These are phyloP conservation scores for Aristolochia fimbriata DNA, from an alignment of 164 flowering plant genomes.

Conservation along the genomic window DNA sequence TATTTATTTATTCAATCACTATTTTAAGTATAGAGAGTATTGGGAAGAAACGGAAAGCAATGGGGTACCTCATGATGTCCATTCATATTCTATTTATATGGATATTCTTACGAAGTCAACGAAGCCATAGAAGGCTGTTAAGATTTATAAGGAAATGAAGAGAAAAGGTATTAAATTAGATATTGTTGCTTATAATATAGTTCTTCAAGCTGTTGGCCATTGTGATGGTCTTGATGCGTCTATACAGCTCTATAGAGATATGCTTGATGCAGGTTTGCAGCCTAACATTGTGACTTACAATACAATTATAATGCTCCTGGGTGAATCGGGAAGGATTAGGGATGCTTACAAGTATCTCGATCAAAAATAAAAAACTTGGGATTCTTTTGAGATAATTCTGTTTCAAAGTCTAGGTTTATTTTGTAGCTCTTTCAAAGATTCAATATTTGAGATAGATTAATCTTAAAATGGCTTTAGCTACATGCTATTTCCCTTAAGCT, in stretches of 20 bases:
- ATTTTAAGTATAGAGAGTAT: slow-evolving; percentile 30
- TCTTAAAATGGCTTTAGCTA: too few species aligned
- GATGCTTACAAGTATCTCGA: slow-evolving; percentile 35
- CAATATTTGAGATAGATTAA: too few species aligned
- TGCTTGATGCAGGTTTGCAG: slow-evolving; percentile 58
- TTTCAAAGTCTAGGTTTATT: too few species aligned
- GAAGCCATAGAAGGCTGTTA: slow-evolving; percentile 83
- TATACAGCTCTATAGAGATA: slow-evolving; percentile 43
- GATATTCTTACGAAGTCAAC: slow-evolving; percentile 65
- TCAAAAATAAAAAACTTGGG: too few species aligned
- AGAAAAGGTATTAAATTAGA: slow-evolving; percentile 54
- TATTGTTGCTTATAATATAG: slow-evolving; percentile 75
- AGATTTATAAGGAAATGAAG: slow-evolving; percentile 79
- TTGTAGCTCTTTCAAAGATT: too few species aligned
- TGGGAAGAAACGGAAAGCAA: slow-evolving; percentile 83
- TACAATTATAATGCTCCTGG: too few species aligned
- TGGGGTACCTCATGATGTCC: slow-evolving; percentile 51
- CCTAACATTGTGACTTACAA: slow-evolving; percentile 69
- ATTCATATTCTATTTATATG: slow-evolving; percentile 86
- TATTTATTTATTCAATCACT: too few species aligned
- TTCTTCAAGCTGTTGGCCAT: slow-evolving; percentile 54
- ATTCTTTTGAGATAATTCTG: too few species aligned
- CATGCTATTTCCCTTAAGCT: too few species aligned
- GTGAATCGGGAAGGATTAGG: slow-evolving; percentile 50
- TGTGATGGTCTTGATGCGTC: slow-evolving; percentile 73